These are phyloP conservation scores for Fomitiporia mediterranea DNA, from an alignment of 1,284 basidiomycete species.

Conservation along the genomic window DNA sequence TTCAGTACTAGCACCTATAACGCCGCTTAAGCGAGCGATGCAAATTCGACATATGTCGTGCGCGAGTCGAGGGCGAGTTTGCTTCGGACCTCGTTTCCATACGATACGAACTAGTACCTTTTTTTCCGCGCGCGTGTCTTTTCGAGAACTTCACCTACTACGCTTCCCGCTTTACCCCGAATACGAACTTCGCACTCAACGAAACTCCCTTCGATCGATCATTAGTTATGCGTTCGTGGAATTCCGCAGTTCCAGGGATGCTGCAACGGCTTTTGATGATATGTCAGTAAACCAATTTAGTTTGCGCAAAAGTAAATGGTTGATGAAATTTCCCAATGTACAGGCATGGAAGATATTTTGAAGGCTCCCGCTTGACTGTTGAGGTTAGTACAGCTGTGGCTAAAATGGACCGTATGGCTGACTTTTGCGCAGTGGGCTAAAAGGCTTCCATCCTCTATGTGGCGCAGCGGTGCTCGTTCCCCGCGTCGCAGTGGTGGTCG, in stretches of 20 bases:
- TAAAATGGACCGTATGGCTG: neutral
- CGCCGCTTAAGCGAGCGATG: neutral
- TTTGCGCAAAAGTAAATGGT: conserved; percentile 9
- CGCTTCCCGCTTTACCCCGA: conserved; percentile 35
- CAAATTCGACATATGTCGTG: neutral
- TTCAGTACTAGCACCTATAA: neutral
- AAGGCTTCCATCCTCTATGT: conserved; percentile 81
- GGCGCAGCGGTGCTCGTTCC: conserved; percentile 70
- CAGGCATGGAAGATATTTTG: conserved; percentile 83
- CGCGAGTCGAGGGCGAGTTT: neutral
- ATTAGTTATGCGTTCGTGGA: conserved; percentile 89
- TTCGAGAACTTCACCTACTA: conserved; percentile 30
- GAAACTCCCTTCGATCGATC: conserved; percentile 37
- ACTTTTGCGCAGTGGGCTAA: conserved; percentile 71
- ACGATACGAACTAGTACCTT: conserved; percentile 3
- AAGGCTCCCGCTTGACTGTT: conserved; percentile 78
- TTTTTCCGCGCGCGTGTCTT: conserved; percentile 16
- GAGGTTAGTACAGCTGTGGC: conserved; percentile 45
- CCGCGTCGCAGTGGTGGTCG: conserved; percentile 49
- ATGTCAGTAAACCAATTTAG: conserved; percentile 53
- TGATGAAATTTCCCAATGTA: conserved; percentile 13
- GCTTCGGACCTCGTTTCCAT: neutral
- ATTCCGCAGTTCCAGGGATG: conserved; percentile 78
- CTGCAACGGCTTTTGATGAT: conserved; percentile 87
- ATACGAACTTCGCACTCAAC: conserved; percentile 58